These are phyloP conservation scores for Aspergillus sp. DNA, from an alignment of 2,329 filamentous ascomycete genomes.

Conservation along the genomic window DNA sequence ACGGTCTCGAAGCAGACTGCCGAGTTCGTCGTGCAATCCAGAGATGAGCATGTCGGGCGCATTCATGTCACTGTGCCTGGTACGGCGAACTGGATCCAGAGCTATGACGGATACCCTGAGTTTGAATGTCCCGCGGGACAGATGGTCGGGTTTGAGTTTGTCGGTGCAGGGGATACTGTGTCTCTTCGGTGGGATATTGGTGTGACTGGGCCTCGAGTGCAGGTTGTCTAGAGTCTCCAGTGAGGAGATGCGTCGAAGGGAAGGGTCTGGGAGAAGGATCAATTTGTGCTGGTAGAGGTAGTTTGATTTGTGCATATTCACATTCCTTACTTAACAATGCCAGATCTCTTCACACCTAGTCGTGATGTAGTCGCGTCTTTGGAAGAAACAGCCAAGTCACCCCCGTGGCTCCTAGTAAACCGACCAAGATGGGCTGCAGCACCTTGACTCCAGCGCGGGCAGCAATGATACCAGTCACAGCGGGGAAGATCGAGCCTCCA, in stretches of 20 bases:
- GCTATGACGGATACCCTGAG: slow-evolving; percentile 18
- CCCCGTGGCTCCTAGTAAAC: slow-evolving; percentile 46
- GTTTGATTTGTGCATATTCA: background rate
- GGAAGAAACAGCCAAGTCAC: slow-evolving; percentile 47
- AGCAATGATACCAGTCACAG: slow-evolving; percentile 55
- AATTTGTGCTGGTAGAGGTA: background rate
- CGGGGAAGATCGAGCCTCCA: slow-evolving; percentile 56
- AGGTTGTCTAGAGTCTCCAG: slow-evolving; percentile 15
- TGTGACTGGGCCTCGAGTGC: slow-evolving; percentile 20
- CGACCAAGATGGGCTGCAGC: slow-evolving; percentile 54
- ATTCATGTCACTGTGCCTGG: slow-evolving; percentile 16
- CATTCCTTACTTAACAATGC: background rate
- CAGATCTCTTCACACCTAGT: slow-evolving; percentile 10
- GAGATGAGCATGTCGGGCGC: slow-evolving; percentile 20
- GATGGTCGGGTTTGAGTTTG: slow-evolving; percentile 24
- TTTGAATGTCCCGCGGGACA: slow-evolving; percentile 22
- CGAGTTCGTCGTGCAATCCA: slow-evolving; percentile 5
- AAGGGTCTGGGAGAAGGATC: background rate
- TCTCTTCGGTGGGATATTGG: slow-evolving; percentile 24
- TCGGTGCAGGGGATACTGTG: slow-evolving; percentile 23
- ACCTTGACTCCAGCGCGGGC: slow-evolving; percentile 46
- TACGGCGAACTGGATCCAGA: slow-evolving; percentile 18
- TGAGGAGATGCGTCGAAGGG: background rate
- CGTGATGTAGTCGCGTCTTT: slow-evolving; percentile 20
- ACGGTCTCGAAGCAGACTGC: slow-evolving; percentile 2